Percentiles rank a stretch among this genome's conserved stretches.
Evolutionary conservation across 345 rosid species (phyloP).

Genomic region (Pistacia atlantica): DNA sequence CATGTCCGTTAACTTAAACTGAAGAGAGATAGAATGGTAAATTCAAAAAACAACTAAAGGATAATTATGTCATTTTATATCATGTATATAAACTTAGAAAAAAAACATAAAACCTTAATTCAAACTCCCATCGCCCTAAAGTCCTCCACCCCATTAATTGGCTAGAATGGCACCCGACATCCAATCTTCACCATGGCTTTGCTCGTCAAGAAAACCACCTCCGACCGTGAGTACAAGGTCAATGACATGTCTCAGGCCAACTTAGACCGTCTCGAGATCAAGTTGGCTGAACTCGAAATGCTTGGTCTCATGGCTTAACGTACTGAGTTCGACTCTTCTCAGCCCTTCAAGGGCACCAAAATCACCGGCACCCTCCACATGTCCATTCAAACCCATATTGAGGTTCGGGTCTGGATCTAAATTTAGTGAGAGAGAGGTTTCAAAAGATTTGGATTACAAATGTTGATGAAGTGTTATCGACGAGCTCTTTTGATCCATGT

Average conservation of each 20-base stretch:
- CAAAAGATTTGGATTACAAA: constrained; percentile 59
- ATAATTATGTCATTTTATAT: no score
- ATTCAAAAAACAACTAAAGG: no score
- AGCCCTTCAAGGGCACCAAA: constrained; percentile 82
- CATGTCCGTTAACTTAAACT: no score
- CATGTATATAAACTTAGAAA: no score
- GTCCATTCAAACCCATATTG: constrained; percentile 86
- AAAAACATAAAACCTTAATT: no score
- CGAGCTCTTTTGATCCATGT: constrained; percentile 62
- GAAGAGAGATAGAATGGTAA: no score
- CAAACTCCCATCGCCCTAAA: no score
- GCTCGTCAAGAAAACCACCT: constrained; percentile 65
- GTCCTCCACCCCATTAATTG: no score
- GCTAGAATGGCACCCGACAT: background rate
- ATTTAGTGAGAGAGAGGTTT: constrained; percentile 79
- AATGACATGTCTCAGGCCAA: constrained; percentile 88
- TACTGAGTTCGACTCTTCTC: constrained; percentile 72
- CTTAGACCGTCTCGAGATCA: constrained; percentile 84
- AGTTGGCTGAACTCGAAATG: constrained; percentile 86
- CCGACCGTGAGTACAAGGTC: constrained; percentile 88
- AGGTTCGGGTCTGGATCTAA: constrained; percentile 85
- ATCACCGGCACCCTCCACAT: constrained; percentile 93
- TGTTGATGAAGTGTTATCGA: background rate
- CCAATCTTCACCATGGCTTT: constrained; percentile 49
- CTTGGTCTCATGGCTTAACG: constrained; percentile 87